These are phyloP conservation scores for Neofusicoccum laricinum DNA, from an alignment of 2,329 filamentous ascomycete species.

Conservation along the genomic window DNA sequence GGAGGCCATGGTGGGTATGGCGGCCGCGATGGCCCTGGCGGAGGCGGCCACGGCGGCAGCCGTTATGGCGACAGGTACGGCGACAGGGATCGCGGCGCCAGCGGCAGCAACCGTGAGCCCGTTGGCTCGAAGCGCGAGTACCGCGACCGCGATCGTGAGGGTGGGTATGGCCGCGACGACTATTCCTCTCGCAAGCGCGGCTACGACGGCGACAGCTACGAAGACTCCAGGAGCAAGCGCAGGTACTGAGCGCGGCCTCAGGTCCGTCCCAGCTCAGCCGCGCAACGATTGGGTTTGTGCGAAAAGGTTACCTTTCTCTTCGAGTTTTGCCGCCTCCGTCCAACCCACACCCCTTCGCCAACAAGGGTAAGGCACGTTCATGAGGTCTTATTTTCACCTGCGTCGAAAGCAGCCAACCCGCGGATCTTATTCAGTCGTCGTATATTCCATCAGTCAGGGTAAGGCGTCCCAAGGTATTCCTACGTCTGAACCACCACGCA, in stretches of 20 bases:
- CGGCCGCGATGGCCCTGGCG: conserved; percentile 1
- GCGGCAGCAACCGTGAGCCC: conserved; percentile 81
- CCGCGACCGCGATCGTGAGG: conserved; percentile 34
- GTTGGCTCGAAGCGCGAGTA: conserved; percentile 66
- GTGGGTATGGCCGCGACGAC: conserved; percentile 31
- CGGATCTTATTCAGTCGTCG: not conserved
- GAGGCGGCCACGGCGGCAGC: conserved; percentile 34
- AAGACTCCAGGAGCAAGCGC: conserved; percentile 65
- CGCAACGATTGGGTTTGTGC: conserved; percentile 12
- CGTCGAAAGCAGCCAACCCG: not conserved
- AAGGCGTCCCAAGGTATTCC: conserved; percentile 12
- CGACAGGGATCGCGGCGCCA: conserved; percentile 43
- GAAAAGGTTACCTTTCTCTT: conserved; percentile 17
- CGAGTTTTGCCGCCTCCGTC: not conserved
- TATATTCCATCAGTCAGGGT: conserved; percentile 1
- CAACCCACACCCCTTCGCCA: conserved; percentile 11
- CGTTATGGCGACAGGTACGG: conserved; percentile 39
- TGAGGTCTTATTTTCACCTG: not conserved
- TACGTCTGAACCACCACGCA: not conserved
- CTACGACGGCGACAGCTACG: conserved; percentile 76
- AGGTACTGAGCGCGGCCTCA: conserved; percentile 42
- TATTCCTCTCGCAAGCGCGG: conserved; percentile 51
- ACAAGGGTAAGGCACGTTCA: conserved; percentile 16
- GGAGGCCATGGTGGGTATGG: conserved; percentile 30
- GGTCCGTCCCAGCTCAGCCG: conserved; percentile 8